Base-by-base conservation (phyloP, 371 early-diverging fungal genomes). In the Fennellomyces sp. region DNA sequence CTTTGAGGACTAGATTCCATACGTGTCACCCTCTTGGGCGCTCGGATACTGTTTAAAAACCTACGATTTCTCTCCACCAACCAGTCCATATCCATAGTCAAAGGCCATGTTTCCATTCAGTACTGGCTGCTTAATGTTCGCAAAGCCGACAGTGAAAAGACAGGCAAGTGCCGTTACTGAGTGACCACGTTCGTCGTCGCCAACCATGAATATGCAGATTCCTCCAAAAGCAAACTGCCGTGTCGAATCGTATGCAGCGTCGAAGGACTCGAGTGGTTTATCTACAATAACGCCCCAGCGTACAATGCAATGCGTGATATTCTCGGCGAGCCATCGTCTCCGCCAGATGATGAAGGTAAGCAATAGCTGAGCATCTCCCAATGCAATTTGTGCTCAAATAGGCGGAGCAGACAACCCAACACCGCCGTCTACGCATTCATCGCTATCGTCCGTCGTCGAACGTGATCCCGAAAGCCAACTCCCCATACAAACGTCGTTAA, bases 261-360 rank as follows among this genome's bases (percentile, higher is more conserved):
- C 5, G 88, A 93, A 51, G 95, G 95, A 2, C 64, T 93, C 7
- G 95, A 94, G 62, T 90, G 86, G 80, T 92, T 93, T 65, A 77
- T 91, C 54, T 94, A 92, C 75, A 94, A 94, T 59, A 79, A 92
- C 51, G 76, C 85, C 35, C 86, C 90, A 6, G 91, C 88, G 0
- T 94, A 93, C 61, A 85, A 90, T 27, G 65, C 65, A 10, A 66
- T 93, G 49, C 80, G 83, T 52, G 61, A 74, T n/a, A 76, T 87
- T 2, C 68, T 93, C 17, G 82, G 84, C n/a, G 21, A 76, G 52
- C 47, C 59, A 1, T 51, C 45, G 12, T 45, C 45, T 15, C 21
- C 45, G 7, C 5, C 45, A 21, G 7, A 10, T 25, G 6, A 45
- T 45, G n/a, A 39, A 11, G 12, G 13, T 39, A 6, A 1, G 7